A percentile compares a stretch with the other conserved stretches of the same genome.
phyloP scores from a whole-genome alignment of 371 early-diverging fungal species.

The Fennellomyces sp. region DNA sequence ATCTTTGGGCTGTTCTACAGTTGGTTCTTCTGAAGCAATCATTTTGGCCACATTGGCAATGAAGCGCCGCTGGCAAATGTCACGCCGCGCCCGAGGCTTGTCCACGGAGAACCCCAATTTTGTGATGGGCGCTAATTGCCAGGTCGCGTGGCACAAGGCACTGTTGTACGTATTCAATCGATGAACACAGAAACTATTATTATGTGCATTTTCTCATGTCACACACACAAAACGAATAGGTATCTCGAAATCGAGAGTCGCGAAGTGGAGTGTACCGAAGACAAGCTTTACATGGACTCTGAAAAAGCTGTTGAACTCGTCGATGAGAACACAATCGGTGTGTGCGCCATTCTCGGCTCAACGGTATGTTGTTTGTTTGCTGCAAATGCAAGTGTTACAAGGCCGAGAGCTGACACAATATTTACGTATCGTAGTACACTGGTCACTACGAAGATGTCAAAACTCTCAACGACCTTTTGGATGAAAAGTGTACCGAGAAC shows the following conservation, averaged over 20 bases:
- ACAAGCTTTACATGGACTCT: conserved; percentile 58
- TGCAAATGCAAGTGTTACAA: background rate
- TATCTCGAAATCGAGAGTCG: conserved; percentile 73
- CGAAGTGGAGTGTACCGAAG: conserved; percentile 53
- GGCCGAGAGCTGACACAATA: background rate
- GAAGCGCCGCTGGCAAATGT: conserved; percentile 72
- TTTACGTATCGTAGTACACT: conserved; percentile 57
- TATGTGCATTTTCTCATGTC: background rate
- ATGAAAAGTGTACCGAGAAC: conserved; percentile 51
- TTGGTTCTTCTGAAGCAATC: conserved; percentile 78
- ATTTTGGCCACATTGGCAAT: conserved; percentile 73
- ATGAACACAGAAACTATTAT: background rate
- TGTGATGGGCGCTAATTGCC: conserved; percentile 72
- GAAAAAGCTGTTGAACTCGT: conserved; percentile 58
- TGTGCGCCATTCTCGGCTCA: conserved; percentile 70
- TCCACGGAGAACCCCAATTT: conserved; percentile 70
- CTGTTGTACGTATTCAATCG: conserved; percentile 19
- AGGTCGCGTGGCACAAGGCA: conserved; percentile 60
- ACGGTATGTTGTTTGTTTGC: conserved; percentile 39
- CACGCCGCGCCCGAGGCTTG: conserved; percentile 55
- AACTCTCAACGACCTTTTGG: conserved; percentile 61
- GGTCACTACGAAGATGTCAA: conserved; percentile 81
- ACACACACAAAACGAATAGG: conserved; percentile 15
- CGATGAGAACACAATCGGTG: conserved; percentile 83
- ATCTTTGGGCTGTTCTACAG: conserved; percentile 64